Evolutionary conservation across 2,329 filamentous ascomycete species (phyloP), one percentile per base, ranked within the genome.

Genomic region (Coniochaeta pulveracea): DNA sequence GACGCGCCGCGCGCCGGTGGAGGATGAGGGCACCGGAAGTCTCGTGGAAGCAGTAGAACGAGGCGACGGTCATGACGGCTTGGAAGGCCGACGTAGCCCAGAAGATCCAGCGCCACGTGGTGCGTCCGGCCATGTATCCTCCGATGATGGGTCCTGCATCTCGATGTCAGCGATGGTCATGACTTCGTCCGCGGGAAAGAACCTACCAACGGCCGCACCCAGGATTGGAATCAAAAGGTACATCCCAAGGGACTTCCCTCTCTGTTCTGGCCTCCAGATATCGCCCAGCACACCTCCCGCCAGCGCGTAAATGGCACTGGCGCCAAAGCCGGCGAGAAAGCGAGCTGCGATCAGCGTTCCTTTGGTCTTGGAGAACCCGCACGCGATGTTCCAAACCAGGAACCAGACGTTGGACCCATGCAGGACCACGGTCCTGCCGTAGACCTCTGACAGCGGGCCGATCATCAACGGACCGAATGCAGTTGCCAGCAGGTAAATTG

Each of bases 381-480:
- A 66, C 2, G 54, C 50, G 6, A 68, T 39, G 40, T 66, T 66
- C 58, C 66, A 68, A 24, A 60, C 37, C 3, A 72, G 46, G 44
- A 72, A 71, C 55, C 63, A 58, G 2, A 66, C 22, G 37, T 65
- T 72, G 2, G 60, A 58, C 0, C 44, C 34, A 25, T 66, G 63
- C 5, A 65, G 47, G 8, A 69, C 46, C 0, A 40, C 40, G 31
- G 55, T 46, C 0, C 68, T 48, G 0, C 66, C 68, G 33, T 62
- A 69, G 0, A 69, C 49, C 38, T 72, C 67, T 0, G 65, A 65
- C 5, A 66, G 36, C 0, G 61, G 62, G 0, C 58, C 61, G 3
- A 64, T 54, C 4, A 64, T 19, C 1, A 66, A 47, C 0, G 63
- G 62, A 0, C 61, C 64, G 29, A 66, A 57, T 0, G 60, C 61